Evolutionary conservation across 176 grass and related monocot genomes (phyloP).

Genomic region (Leersia perrieri): DNA sequence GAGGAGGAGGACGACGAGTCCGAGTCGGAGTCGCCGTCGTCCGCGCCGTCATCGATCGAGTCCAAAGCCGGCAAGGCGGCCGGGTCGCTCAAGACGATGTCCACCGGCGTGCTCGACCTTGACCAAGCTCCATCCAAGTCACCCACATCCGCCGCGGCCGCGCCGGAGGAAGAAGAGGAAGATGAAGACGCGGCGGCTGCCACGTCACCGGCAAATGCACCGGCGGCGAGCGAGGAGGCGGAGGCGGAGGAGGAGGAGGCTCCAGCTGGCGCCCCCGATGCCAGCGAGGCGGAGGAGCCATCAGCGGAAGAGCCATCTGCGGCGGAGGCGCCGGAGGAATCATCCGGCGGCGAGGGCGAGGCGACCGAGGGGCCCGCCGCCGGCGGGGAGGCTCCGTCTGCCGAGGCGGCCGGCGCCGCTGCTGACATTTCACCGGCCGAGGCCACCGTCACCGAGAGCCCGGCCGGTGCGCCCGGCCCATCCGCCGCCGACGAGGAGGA

Average conservation of each 20-base stretch:
- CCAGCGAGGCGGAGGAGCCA: neutral
- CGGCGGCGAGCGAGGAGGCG: neutral
- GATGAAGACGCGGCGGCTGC: neutral
- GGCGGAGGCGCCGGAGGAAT: constrained; percentile 5
- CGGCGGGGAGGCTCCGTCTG: neutral
- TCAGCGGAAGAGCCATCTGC: neutral
- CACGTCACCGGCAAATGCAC: neutral
- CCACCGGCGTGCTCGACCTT: neutral
- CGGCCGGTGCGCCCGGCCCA: constrained; percentile 7
- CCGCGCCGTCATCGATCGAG: neutral
- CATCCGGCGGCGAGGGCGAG: constrained; percentile 9
- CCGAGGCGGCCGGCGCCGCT: neutral
- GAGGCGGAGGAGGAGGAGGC: constrained; percentile 23
- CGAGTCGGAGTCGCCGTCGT: neutral
- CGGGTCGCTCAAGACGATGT: neutral
- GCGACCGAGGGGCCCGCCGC: neutral
- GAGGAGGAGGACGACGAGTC: neutral
- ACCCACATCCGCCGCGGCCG: neutral
- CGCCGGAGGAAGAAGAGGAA: neutral
- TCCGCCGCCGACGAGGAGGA: neutral
- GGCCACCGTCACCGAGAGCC: neutral
- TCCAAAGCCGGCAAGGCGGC: neutral
- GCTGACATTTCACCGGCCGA: neutral
- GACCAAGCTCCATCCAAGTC: neutral
- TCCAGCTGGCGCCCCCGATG: constrained; percentile 27